Base-by-base conservation (phyloP, 2,329 filamentous ascomycete species). In the Cadophora gregata region DNA sequence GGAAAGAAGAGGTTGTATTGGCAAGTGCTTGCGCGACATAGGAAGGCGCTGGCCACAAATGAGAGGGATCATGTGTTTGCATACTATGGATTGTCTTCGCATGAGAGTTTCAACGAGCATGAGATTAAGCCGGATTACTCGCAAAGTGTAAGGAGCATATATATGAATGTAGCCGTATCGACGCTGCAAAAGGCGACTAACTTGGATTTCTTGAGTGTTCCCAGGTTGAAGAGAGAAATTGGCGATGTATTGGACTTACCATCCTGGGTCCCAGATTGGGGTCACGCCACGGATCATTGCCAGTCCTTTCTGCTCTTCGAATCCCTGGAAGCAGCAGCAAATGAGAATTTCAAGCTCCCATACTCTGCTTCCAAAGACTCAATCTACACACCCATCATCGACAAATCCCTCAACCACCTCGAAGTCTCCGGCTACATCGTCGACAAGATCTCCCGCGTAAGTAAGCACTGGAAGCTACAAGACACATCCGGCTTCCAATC, bases 261-360 rank as follows among this genome's bases (percentile, higher is more conserved):
- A 27, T 64, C 61, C 3, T 67, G 65, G 65, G 62, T 67, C 4
- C 65, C 65, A 6, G 51, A 67, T 53, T 67, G 65, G 65, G 47
- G 59, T 19, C 27, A 55, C 21, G 25, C 36, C 1, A 25, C 33
- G 5, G 47, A 50, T 25, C 10, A 55, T 4, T 61, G 48, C 29
- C 9, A 12, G 7, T 61, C 56, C 4, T 50, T 64, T 24, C 53
- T 64, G 4, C 25, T 29, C 10, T 42, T 64, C 16, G 62, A 64
- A 33, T 27, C 36, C 21, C n/a, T 38, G 16, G 36, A 42, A 2
- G 53, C 24, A 47, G 38, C 14, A 47, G 16, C 16, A 45, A n/a
- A 42, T 38, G 19, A 1, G 10, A n/a, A 19, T 24, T 19, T 42
- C 4, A 24, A 42, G 16, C n/a, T 58, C 3, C 47, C 50, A 27